phyloP scores from a whole-genome alignment of 176 grass and related monocot species.

The Areca catechu region DNA sequence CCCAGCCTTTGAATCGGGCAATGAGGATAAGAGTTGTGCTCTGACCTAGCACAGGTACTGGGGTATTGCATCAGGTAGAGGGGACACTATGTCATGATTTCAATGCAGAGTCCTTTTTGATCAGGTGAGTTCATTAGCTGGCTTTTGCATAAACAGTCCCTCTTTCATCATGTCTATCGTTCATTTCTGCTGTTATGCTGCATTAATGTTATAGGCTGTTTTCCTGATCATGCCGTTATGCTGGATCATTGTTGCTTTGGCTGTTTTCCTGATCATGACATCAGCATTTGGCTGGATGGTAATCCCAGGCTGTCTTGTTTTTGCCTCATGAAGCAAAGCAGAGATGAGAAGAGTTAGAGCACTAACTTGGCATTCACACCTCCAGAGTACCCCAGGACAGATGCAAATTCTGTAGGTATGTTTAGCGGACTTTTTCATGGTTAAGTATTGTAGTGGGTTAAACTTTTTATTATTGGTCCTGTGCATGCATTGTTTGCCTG shows the following conservation, averaged over 20 bases:
- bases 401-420: not conserved
- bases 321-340: conserved; percentile 89
- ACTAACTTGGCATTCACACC: conserved; percentile 91
- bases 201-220: no score
- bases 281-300: conserved; percentile 31
- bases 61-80: conserved; percentile 63
- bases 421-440: no score
- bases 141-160: no score
- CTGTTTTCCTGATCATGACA: not conserved
- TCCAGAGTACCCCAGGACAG: conserved; percentile 81
- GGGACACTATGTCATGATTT: conserved; percentile 83
- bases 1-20: conserved; percentile 62
- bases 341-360: conserved; percentile 90
- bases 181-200: not conserved
- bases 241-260: not conserved
- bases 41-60: conserved; percentile 67
- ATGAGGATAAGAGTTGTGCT: conserved; percentile 71
- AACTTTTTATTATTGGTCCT: no score
- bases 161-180: conserved; percentile 7
- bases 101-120: conserved; percentile 93
- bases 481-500: no score
- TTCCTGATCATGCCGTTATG: no score
- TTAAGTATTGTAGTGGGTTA: no score
- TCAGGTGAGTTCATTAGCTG: conserved; percentile 24
- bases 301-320: conserved; percentile 86